Percentiles rank a stretch among this genome's conserved stretches.
phyloP scores from a whole-genome alignment of 176 grass and related monocot genomes.

The Pontederia crassipes region DNA sequence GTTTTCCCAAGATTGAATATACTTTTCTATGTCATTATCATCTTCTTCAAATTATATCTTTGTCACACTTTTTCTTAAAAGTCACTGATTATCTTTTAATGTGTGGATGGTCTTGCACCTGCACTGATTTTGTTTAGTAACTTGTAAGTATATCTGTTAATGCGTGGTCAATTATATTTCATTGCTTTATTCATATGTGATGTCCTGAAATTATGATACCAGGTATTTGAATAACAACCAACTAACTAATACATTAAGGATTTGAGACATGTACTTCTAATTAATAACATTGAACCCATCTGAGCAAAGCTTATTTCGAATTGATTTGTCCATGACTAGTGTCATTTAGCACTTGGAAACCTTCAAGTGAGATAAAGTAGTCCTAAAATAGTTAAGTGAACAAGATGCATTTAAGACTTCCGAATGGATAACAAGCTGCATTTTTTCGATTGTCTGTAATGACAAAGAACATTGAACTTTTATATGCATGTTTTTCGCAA shows the following conservation, averaged over 20 bases:
- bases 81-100: not conserved
- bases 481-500: too few species aligned
- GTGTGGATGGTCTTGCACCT: slow-evolving; percentile 11
- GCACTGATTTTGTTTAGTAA: slow-evolving; percentile 80
- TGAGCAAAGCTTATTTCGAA: too few species aligned
- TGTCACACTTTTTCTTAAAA: not conserved
- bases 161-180: not conserved
- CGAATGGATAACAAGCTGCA: too few species aligned
- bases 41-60: not conserved
- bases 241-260: slow-evolving; percentile 24
- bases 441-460: too few species aligned
- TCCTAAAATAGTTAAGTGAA: too few species aligned
- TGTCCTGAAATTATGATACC: not conserved
- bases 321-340: too few species aligned
- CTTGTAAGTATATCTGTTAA: slow-evolving; percentile 42
- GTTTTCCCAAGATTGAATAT: not conserved
- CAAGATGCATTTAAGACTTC: too few species aligned
- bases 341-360: too few species aligned
- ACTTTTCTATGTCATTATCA: not conserved
- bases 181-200: not conserved
- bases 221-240: slow-evolving; percentile 90
- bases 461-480: too few species aligned
- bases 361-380: too few species aligned
- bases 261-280: too few species aligned
- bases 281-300: too few species aligned